A percentile compares a stretch with the other conserved stretches of the same genome.
These are phyloP conservation scores for Boletus eberwhitei DNA, from an alignment of 768 basidiomycete genomes.

Conservation along the genomic window DNA sequence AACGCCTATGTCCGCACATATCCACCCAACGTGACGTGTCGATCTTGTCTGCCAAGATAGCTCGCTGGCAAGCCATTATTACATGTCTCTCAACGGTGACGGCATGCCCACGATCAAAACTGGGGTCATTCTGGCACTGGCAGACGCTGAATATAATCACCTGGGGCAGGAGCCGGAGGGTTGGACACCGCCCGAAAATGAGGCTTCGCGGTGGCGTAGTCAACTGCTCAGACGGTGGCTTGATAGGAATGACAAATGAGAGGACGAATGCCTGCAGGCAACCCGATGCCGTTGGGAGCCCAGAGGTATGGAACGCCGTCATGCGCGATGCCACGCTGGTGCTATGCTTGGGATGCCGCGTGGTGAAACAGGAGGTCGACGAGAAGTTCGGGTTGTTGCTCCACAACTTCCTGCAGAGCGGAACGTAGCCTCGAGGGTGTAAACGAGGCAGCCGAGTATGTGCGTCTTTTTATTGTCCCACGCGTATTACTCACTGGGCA, in stretches of 20 bases:
- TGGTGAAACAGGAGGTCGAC: conserved; percentile 10
- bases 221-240: conserved; percentile 13
- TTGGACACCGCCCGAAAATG: neutral
- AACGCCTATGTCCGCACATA: conserved; percentile 18
- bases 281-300: conserved; percentile 11
- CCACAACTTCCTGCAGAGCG: neutral
- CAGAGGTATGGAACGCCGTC: conserved; percentile 16
- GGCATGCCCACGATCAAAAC: conserved; percentile 13
- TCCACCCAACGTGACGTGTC: conserved; percentile 18
- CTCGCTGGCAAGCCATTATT: conserved; percentile 1
- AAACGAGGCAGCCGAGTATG: neutral
- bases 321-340: conserved; percentile 7
- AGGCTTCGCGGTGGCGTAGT: conserved; percentile 8
- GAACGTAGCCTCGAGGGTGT: neutral
- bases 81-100: conserved; percentile 9
- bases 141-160: neutral
- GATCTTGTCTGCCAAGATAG: conserved; percentile 14
- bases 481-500: neutral
- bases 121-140: neutral
- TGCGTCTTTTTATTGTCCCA: neutral
- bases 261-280: conserved; percentile 7
- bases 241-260: conserved; percentile 12
- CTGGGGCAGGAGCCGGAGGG: neutral
- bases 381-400: neutral
- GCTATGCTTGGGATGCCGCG: conserved; percentile 6